phyloP scores from a whole-genome alignment of 106 monocot species.

The Cymbidium sinense region DNA sequence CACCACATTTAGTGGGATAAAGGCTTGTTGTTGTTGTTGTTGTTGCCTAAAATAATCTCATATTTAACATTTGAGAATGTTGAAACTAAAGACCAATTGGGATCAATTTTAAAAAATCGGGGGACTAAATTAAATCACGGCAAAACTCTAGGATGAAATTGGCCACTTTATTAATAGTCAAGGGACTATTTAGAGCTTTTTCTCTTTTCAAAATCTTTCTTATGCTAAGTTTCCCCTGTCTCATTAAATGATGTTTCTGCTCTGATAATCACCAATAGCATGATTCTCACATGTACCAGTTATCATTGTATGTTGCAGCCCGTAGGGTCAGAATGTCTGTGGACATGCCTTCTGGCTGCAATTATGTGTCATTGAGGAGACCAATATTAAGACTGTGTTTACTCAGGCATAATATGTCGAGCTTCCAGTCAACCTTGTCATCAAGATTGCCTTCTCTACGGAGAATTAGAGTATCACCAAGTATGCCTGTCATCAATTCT shows the following conservation, averaged over 20 bases:
- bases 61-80: no score
- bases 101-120: no score
- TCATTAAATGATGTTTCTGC: neutral
- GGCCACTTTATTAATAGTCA: no score
- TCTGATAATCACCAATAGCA: no score
- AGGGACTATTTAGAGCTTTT: no score
- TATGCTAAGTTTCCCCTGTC: neutral
- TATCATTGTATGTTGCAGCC: slow-evolving; percentile 34
- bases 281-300: neutral
- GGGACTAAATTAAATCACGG: no score
- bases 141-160: no score
- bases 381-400: slow-evolving; percentile 50
- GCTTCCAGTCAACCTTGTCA: slow-evolving; percentile 64
- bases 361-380: slow-evolving; percentile 38
- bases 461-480: slow-evolving; percentile 55
- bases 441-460: slow-evolving; percentile 78
- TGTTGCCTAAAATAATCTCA: no score
- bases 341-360: slow-evolving; percentile 89
- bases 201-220: neutral
- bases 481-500: slow-evolving; percentile 50
- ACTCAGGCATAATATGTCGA: slow-evolving; percentile 48
- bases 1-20: no score
- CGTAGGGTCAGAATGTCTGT: slow-evolving; percentile 74
- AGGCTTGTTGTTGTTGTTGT: no score
- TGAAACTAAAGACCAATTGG: no score